Conservation (phyloP, 176 grass and related monocot genomes). For the Juncus inflexus region DNA sequence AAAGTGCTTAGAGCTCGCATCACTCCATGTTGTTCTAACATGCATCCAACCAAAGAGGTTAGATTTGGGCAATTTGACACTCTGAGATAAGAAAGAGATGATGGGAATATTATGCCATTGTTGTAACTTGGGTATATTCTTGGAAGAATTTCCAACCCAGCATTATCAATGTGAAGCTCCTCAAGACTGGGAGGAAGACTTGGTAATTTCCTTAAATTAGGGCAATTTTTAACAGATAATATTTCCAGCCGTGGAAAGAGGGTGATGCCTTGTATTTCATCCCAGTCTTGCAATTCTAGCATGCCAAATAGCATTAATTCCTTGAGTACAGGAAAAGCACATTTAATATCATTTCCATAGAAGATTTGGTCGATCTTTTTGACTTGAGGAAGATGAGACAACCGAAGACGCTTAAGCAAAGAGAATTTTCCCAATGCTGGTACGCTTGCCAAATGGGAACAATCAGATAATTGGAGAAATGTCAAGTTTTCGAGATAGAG, state of each 20-base stretch:
- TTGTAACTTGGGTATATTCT: too few species aligned
- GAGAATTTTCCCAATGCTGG: slow-evolving; percentile 11
- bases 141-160: too few species aligned
- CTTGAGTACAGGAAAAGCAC: slow-evolving; percentile 6
- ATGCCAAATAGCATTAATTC: background rate
- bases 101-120: too few species aligned
- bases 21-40: background rate
- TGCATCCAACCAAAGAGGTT: background rate
- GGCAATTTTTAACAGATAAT: background rate
- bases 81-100: too few species aligned
- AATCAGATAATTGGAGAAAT: background rate
- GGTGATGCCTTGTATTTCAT: background rate
- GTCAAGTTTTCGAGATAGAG: background rate
- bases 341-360: slow-evolving; percentile 1
- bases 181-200: background rate
- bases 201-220: background rate
- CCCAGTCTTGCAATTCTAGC: slow-evolving; percentile 11
- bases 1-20: slow-evolving; percentile 5
- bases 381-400: background rate
- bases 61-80: too few species aligned
- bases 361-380: slow-evolving; percentile 5
- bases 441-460: background rate
- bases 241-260: slow-evolving; percentile 5
- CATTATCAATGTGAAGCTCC: too few species aligned
- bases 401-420: slow-evolving; percentile 2